These are phyloP conservation scores for Geranomyces michiganensis DNA, from an alignment of 192 early-diverging fungal species.

Conservation along the genomic window DNA sequence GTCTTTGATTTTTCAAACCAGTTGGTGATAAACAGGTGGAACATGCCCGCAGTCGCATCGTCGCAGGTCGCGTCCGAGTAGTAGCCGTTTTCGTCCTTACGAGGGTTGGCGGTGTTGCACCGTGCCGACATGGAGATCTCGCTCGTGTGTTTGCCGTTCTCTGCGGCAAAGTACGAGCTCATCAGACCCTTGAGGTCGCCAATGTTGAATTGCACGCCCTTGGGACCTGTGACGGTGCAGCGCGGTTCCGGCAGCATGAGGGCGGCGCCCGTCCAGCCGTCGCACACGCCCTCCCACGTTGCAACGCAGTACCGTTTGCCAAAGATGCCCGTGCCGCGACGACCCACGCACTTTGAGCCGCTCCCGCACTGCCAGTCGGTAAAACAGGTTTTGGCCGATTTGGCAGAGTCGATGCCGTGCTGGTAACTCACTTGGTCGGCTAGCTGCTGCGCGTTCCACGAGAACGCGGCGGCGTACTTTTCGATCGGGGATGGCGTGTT, in stretches of 20 bases:
- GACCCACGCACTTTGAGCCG: background rate
- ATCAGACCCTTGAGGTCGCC: conserved; percentile 11
- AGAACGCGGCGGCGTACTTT: background rate
- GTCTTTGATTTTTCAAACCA: background rate
- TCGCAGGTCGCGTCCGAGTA: conserved; percentile 6
- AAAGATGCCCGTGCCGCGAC: background rate
- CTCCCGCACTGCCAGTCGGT: background rate
- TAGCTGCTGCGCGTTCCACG: background rate
- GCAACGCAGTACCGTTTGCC: conserved; percentile 3
- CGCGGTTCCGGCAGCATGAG: background rate
- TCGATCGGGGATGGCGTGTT: background rate
- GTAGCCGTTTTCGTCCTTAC: conserved; percentile 8
- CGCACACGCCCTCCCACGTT: conserved; percentile 11
- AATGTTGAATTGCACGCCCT: background rate
- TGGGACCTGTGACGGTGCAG: background rate
- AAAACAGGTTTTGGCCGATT: background rate
- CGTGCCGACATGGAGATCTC: background rate
- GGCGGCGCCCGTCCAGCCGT: conserved; percentile 6
- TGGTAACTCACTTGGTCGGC: background rate
- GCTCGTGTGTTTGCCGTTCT: conserved; percentile 6
- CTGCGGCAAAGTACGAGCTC: background rate
- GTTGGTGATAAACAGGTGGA: conserved; percentile 12
- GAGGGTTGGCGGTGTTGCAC: background rate
- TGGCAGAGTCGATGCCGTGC: background rate
- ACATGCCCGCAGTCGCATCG: conserved; percentile 6